Percentiles rank a stretch among this genome's conserved stretches.
Conservation (phyloP, 345 rosid genomes). For the Acer saccharum region DNA sequence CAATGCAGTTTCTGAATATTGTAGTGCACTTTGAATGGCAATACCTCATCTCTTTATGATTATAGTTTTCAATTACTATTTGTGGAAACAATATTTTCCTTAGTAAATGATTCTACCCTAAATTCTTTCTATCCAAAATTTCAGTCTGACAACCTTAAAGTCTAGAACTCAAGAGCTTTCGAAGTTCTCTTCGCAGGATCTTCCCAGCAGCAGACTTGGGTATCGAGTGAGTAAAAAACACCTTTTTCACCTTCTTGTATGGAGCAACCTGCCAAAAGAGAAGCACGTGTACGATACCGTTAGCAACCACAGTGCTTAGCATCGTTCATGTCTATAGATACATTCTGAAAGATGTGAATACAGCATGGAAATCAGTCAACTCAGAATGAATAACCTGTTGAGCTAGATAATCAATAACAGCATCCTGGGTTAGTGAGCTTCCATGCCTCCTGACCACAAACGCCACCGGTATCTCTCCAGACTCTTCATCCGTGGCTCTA, state of each 20-base stretch:
- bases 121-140: too few species aligned
- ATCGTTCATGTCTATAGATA: neutral
- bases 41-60: neutral
- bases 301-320: neutral
- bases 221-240: conserved; percentile 54
- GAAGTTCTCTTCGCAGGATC: conserved; percentile 75
- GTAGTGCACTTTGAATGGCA: neutral
- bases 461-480: conserved; percentile 85
- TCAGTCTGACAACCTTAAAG: conserved; percentile 33
- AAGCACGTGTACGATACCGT: neutral
- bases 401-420: conserved; percentile 57
- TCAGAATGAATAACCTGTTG: conserved; percentile 44
- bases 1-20: neutral
- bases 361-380: neutral
- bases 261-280: conserved; percentile 62
- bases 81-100: neutral
- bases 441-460: conserved; percentile 64
- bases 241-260: conserved; percentile 83
- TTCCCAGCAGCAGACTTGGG: conserved; percentile 85
- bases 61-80: neutral
- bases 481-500: conserved; percentile 53
- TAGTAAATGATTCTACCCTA: neutral
- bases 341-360: neutral
- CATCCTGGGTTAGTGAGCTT: conserved; percentile 47
- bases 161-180: conserved; percentile 40